A percentile compares a stretch with the other conserved stretches of the same genome.
These are phyloP conservation scores for Barnettozyma vustinii DNA, from an alignment of 805 yeast species.

Conservation along the genomic window DNA sequence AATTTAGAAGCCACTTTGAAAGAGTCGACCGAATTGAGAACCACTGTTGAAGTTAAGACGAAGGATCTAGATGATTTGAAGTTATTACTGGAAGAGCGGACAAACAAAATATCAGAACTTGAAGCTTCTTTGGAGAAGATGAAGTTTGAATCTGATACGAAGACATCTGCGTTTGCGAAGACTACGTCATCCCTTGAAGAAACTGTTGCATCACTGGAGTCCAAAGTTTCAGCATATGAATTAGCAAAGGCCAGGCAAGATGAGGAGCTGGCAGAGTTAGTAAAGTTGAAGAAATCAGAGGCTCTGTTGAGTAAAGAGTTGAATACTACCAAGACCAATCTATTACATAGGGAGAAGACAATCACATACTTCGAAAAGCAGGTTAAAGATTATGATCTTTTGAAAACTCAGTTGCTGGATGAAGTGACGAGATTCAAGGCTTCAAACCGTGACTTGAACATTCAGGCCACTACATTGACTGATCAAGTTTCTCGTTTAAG, in stretches of 20 bases:
- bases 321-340: conserved; percentile 8
- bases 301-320: conserved; percentile 21
- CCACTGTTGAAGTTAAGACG: not conserved
- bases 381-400: conserved; percentile 31
- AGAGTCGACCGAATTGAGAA: not conserved
- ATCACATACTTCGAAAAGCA: conserved; percentile 35
- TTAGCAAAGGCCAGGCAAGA: conserved; percentile 20
- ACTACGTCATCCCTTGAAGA: conserved; percentile 11
- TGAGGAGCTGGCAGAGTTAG: conserved; percentile 14
- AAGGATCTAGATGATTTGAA: not conserved
- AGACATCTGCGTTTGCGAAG: not conserved
- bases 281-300: conserved; percentile 20
- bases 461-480: conserved; percentile 28
- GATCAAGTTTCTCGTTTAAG: conserved; percentile 25
- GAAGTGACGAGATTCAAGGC: conserved; percentile 22
- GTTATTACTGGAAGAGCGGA: not conserved
- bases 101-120: not conserved
- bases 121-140: not conserved
- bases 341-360: conserved; percentile 33
- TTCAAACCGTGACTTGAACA: conserved; percentile 24
- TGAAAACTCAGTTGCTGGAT: conserved; percentile 21
- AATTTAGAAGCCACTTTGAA: not conserved
- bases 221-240: conserved; percentile 17
- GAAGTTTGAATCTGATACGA: not conserved
- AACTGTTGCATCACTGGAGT: conserved; percentile 21